phyloP scores from a whole-genome alignment of 192 early-diverging fungal species.

The Backusella macrospora region DNA sequence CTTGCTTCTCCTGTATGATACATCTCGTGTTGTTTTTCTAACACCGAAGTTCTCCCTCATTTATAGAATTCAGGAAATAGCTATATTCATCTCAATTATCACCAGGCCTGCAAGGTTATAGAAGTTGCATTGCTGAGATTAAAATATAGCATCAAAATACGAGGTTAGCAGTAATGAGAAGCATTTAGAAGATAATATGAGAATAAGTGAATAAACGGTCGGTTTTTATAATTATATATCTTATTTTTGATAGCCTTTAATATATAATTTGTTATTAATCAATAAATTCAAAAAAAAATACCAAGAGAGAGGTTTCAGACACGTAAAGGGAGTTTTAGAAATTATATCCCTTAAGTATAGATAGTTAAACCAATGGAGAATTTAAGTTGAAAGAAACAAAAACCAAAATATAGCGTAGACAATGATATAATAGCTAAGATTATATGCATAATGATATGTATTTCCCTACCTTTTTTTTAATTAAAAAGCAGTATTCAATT shows the following conservation, averaged over 20 bases:
- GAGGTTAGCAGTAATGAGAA: not conserved
- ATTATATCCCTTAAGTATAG: not conserved
- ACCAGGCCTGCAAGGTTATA: not conserved
- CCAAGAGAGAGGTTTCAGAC: not conserved
- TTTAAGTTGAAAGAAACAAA: not conserved
- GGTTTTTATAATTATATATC: not conserved
- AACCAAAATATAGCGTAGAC: not conserved
- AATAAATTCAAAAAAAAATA: not conserved
- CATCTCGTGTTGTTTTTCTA: not conserved
- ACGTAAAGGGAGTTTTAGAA: slow-evolving; percentile 4
- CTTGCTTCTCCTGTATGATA: not conserved
- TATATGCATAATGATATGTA: not conserved
- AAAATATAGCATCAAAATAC: slow-evolving; percentile 4
- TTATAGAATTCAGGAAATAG: slow-evolving; percentile 3
- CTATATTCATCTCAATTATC: slow-evolving; percentile 3
- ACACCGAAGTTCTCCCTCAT: not conserved
- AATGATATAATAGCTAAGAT: not conserved
- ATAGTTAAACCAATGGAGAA: not conserved
- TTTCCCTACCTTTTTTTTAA: not conserved
- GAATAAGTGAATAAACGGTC: not conserved
- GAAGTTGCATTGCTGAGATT: not conserved
- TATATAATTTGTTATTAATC: not conserved
- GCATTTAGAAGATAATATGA: not conserved
- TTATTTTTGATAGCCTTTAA: not conserved
- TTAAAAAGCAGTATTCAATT: not conserved